phyloP scores from a whole-genome alignment of 2,329 filamentous ascomycete genomes.

The Sporothrix protearum region DNA sequence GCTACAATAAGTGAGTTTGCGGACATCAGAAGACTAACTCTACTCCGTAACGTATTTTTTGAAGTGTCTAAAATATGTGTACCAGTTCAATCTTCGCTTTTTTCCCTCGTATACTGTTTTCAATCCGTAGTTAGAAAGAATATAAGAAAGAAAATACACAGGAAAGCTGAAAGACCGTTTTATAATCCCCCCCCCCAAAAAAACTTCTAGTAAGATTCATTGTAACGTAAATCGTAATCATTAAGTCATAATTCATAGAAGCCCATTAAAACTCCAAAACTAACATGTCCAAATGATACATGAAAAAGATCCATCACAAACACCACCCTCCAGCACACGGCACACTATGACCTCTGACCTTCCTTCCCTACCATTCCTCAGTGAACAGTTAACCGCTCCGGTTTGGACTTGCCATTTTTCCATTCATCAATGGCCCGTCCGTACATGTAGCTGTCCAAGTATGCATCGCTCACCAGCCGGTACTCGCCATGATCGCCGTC shows the following conservation, averaged over 20 bases:
- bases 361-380: background rate
- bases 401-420: background rate
- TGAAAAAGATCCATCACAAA: background rate
- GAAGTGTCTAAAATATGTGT: too few species aligned
- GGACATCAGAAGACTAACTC: too few species aligned
- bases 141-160: too few species aligned
- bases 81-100: too few species aligned
- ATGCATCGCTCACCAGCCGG: slow-evolving; percentile 8
- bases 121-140: too few species aligned
- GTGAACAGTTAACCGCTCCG: background rate
- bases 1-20: too few species aligned
- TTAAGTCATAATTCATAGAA: background rate
- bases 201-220: background rate
- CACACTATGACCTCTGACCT: background rate
- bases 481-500: background rate
- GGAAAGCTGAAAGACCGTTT: background rate
- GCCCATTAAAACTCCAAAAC: background rate
- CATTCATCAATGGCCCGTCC: background rate
- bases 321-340: background rate
- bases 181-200: background rate
- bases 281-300: background rate
- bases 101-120: too few species aligned
- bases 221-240: background rate
- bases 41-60: too few species aligned
- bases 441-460: background rate